phyloP scores from a whole-genome alignment of 1,139 yeast species.

The Pneumocystis canis region DNA sequence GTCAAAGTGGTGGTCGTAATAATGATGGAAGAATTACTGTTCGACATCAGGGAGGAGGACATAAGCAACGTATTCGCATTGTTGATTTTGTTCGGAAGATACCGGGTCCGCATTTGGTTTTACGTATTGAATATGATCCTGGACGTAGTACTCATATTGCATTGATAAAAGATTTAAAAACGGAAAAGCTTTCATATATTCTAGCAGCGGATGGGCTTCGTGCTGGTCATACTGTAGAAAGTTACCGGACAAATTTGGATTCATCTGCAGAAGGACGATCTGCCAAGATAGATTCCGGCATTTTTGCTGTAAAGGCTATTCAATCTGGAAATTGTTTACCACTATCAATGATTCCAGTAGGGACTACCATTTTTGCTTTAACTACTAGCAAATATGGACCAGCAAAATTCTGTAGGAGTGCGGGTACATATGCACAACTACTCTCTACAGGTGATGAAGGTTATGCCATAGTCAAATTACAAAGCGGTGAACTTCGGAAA shows the following conservation, averaged over 20 bases:
- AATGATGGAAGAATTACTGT: conserved; percentile 76
- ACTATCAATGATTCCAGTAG: conserved; percentile 78
- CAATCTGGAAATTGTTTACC: conserved; percentile 95
- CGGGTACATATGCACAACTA: conserved; percentile 87
- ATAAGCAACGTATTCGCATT: conserved; percentile 69
- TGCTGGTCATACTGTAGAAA: conserved; percentile 80
- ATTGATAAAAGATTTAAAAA: conserved; percentile 46
- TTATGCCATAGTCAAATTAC: conserved; percentile 65
- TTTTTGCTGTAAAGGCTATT: conserved; percentile 71
- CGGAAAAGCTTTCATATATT: conserved; percentile 60
- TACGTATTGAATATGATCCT: conserved; percentile 91
- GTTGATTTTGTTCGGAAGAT: conserved; percentile 59
- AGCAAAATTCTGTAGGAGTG: conserved; percentile 81
- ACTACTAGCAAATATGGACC: conserved; percentile 70
- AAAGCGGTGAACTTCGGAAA: conserved; percentile 88
- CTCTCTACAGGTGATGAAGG: conserved; percentile 60
- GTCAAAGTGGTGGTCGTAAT: conserved; percentile 78
- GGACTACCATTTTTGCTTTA: conserved; percentile 76
- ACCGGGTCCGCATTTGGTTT: conserved; percentile 63
- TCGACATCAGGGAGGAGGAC: conserved; percentile 96
- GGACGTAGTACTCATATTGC: conserved; percentile 92
- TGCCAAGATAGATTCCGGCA: conserved; percentile 77
- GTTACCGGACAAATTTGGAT: conserved; percentile 63
- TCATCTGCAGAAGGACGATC: conserved; percentile 71
- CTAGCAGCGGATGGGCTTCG: conserved; percentile 86